Evolutionary conservation across 2,329 filamentous ascomycete genomes (phyloP), one percentile per base, ranked within the genome.

Genomic region (Elsinoe batatas): DNA sequence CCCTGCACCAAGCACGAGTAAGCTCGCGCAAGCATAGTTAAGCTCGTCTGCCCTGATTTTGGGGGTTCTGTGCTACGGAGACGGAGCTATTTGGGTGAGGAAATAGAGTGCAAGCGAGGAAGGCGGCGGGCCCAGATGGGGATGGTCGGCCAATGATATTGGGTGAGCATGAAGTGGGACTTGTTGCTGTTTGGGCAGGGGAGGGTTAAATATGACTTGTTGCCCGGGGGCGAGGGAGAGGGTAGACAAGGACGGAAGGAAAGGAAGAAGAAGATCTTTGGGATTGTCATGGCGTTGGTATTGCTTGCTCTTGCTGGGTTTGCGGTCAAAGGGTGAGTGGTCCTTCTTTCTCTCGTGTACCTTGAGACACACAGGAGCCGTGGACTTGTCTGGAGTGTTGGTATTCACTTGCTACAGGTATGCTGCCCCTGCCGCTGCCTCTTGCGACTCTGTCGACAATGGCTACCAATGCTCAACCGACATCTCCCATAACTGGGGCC

Each of bases 401-500:
- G 4, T 35, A 15, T 38, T 33, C 22, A 33, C 33, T 17, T 13
- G 10, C 12, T 37, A 8, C 18, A 51, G 50, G 13, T 40, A 40
- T 22, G 15, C 54, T 32, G 43, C 56, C 35, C 57, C 57, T 3
- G 53, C 33, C 26, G 32, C 38, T 32, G 42, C 42, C 12, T 32
- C 56, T n/a, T 59, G 58, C 42, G 58, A 58, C 43, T 43, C 35
- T 40, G 40, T 59, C 20, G 53, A 59, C 32, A 47, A 47, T 43
- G 84, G 84, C 57, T 87, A 83, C 67, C 77, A 79, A 60, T 90
- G 86, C 69, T 75, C 76, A 47, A 69, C 78, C 3, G 67, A 78
- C 32, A 77, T 84, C 43, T 81, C 82, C 1, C 85, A 82, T 61
- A 78, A 76, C 56, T 95, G 89, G 88, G 91, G 90, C 56, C 89